Conservation (phyloP, 2,329 filamentous ascomycete species). For the Aspergillus awamori region DNA sequence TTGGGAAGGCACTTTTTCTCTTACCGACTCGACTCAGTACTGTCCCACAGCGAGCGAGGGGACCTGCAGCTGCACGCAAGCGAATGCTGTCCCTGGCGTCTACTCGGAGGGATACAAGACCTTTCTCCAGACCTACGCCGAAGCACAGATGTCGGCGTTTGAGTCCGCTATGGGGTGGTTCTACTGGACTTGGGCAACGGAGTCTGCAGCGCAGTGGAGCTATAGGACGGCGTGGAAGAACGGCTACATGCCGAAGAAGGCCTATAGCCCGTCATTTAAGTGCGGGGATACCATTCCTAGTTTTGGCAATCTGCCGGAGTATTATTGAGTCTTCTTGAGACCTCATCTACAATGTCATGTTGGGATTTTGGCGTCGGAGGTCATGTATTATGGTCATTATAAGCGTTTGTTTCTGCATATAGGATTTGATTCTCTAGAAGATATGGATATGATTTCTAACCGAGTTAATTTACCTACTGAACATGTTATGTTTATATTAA, state of each 20-base stretch:
- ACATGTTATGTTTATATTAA: no score
- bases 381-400: neutral
- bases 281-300: constrained; percentile 57
- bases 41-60: constrained; percentile 68
- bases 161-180: constrained; percentile 97
- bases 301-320: constrained; percentile 48
- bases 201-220: constrained; percentile 85
- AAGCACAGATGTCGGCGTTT: constrained; percentile 94
- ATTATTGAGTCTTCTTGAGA: constrained; percentile 50
- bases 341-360: neutral
- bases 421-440: no score
- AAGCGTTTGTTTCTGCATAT: neutral
- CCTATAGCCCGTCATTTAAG: constrained; percentile 70
- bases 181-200: constrained; percentile 98
- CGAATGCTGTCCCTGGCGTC: constrained; percentile 70
- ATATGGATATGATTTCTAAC: neutral
- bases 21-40: constrained; percentile 69
- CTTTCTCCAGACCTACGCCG: constrained; percentile 85
- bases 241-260: constrained; percentile 75
- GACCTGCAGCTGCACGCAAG: constrained; percentile 71
- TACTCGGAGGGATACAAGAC: constrained; percentile 78
- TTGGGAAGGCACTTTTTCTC: constrained; percentile 80
- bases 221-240: constrained; percentile 64
- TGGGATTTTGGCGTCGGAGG: neutral
- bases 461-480: no score